Evolutionary conservation across 2,329 filamentous ascomycete species (phyloP), one percentile per base, ranked within the genome.

Genomic region (Trichophyton rubrum): DNA sequence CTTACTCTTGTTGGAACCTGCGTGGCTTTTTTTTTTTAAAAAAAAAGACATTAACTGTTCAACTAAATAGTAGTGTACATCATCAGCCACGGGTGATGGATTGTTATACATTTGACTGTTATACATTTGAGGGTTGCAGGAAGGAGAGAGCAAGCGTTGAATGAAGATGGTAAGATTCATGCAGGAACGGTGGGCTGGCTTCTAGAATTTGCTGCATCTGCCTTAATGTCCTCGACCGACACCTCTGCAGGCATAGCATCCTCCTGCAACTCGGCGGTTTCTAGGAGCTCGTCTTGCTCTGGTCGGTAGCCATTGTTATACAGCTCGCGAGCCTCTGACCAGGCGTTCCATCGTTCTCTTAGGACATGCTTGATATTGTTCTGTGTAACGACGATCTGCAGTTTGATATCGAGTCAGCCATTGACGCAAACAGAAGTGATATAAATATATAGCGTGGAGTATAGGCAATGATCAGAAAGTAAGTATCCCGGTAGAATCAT

Each of bases 311-410:
- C 73, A 22, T 67, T 65, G 30, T 71, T 64, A 61, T 72, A 75
- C 45, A 74, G 66, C 43, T 68, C 68, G 59, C 69, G 68, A 38
- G 74, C 74, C 43, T 75, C 74, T 61, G 74, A 73, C 87, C 90
- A 97, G 8, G 88, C 82, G 75, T 96, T 92, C 77, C 84, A 93
- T 68, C 92, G 82, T 76, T 96, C 91, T 40, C 89, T 92, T 69
- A 97, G 78, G 57, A 86, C 82, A 66, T 93, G 87, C 77, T 89
- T 90, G 74, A 97, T 95, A 53, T 81, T 80, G 69, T 84, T 82
- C 82, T 92, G 89, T 24, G 92, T 96, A 71, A 79, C 77, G 67
- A 80, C 80, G 62, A 95, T 82, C 89, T 95, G 17, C 20, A 33
- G 41, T 43, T 27, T n/a, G 17, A 27, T 33, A 13, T n/a, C 40